These are phyloP conservation scores for Elsinoe australis DNA, from an alignment of 2,329 filamentous ascomycete genomes.

Conservation along the genomic window DNA sequence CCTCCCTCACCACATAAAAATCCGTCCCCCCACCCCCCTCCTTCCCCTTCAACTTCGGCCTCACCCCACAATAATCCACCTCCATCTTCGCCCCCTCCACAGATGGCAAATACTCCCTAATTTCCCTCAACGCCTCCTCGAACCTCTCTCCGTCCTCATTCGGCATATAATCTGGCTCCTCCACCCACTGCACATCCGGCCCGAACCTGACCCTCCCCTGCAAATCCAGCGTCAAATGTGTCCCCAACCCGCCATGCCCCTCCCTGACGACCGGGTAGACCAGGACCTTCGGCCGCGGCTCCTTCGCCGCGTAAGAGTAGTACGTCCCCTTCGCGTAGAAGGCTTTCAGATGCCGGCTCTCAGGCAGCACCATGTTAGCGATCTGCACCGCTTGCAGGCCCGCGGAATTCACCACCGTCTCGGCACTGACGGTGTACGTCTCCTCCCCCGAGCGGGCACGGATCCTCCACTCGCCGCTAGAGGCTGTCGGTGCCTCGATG, in stretches of 20 bases:
- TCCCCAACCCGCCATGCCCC: constrained; percentile 77
- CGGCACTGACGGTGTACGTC: constrained; percentile 54
- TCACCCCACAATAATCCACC: constrained; percentile 84
- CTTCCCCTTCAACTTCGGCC: constrained; percentile 72
- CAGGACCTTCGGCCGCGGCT: constrained; percentile 61
- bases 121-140: constrained; percentile 61
- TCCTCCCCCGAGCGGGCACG: constrained; percentile 39
- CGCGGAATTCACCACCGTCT: constrained; percentile 76
- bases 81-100: constrained; percentile 59
- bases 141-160: constrained; percentile 57
- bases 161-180: constrained; percentile 57
- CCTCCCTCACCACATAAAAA: constrained; percentile 71
- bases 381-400: constrained; percentile 69
- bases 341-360: constrained; percentile 48
- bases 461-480: constrained; percentile 62
- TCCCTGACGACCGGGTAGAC: constrained; percentile 82
- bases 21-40: constrained; percentile 64
- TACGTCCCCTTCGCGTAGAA: constrained; percentile 94
- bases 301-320: constrained; percentile 67
- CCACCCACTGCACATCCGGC: constrained; percentile 91
- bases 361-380: constrained; percentile 71
- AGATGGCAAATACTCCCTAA: constrained; percentile 68
- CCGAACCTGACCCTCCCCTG: constrained; percentile 80
- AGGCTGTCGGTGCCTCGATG: constrained; percentile 51
- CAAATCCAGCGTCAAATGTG: constrained; percentile 87